Evolutionary conservation across 345 rosid species (phyloP).

Genomic region (Eutrema heterophyllum): DNA sequence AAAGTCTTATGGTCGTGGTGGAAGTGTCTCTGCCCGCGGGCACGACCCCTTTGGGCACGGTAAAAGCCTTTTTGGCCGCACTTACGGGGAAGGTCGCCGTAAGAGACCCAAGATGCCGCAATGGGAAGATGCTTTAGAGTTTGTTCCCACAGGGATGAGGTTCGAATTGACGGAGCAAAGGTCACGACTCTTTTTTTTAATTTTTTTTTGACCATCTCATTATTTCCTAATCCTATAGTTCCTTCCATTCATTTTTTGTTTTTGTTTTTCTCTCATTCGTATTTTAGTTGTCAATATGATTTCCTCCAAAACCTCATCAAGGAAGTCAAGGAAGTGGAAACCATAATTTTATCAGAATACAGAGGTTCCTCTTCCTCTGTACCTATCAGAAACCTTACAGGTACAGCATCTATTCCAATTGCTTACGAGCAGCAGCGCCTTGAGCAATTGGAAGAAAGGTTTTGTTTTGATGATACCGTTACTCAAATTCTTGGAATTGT

Average conservation of each 20-base stretch:
- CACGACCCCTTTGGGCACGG: too few species aligned
- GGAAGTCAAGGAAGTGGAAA: background rate
- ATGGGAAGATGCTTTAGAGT: background rate
- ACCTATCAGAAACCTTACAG: background rate
- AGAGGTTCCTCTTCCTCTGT: background rate
- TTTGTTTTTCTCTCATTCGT: too few species aligned
- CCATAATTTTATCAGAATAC: background rate
- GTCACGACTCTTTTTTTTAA: background rate
- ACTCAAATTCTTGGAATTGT: background rate
- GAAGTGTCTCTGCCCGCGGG: too few species aligned
- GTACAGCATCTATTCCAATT: background rate
- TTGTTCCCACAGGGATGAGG: background rate
- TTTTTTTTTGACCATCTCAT: background rate
- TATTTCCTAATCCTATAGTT: background rate
- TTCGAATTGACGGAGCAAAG: background rate
- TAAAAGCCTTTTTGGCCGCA: too few species aligned
- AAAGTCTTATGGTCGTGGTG: too few species aligned
- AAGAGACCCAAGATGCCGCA: background rate
- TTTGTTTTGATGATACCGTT: background rate
- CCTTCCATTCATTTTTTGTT: too few species aligned
- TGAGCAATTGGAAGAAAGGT: background rate
- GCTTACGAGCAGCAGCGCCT: background rate
- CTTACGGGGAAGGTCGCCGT: background rate
- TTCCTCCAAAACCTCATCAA: background rate
- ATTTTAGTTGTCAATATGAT: background rate